Base-by-base conservation (phyloP, 225 moss, liverwort and hornwort species). In the Pseudoscleropodium purum region DNA sequence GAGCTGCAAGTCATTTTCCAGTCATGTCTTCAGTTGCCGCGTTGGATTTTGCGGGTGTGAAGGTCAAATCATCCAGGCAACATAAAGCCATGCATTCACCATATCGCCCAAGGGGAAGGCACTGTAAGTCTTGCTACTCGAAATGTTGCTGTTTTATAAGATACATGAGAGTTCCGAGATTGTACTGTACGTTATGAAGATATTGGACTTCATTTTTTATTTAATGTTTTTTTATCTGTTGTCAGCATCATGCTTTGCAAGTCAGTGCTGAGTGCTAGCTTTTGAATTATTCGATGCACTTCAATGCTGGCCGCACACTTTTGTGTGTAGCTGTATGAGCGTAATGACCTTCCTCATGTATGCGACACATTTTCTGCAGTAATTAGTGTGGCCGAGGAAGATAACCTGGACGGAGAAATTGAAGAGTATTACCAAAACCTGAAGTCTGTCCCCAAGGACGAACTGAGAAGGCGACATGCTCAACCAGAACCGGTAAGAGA, bases 21-120 rank as follows among this genome's bases (percentile, higher is more conserved):
- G 59, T 27, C 52, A 92, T 92, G 93, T 89, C 92, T 61, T 92
- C 91, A 54, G 82, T 84, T 89, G 94, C 91, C 76, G 86, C 69
- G 14, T 56, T 94, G 82, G 93, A 92, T 85, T 84, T 92, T 52
- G 57, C 88, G 54, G 87, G 86, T 73, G 88, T 90, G 78, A 88
- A 87, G 60, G 59, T 94, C 47, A 82, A 87, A 23, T 59, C 90
- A 63, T 85, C 90, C 33, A 75, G 72, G 60, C 63, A 91, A 45
- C 3, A n/a, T 5, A 74, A 80, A 77, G 51, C 75, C 16, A 83
- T 62, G 86, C 57, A 81, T 67, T 85, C 85, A 47, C 31, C 75
- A 20, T 33, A 47, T 62, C 64, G 64, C 23, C 51, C 74, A 24
- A 45, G 51, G 59, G 87, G 43, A 81, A 87, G 51, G 49, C 91